Evolutionary conservation across 495 filamentous ascomycete genomes (phyloP).

Genomic region (Xylaria acuta): DNA sequence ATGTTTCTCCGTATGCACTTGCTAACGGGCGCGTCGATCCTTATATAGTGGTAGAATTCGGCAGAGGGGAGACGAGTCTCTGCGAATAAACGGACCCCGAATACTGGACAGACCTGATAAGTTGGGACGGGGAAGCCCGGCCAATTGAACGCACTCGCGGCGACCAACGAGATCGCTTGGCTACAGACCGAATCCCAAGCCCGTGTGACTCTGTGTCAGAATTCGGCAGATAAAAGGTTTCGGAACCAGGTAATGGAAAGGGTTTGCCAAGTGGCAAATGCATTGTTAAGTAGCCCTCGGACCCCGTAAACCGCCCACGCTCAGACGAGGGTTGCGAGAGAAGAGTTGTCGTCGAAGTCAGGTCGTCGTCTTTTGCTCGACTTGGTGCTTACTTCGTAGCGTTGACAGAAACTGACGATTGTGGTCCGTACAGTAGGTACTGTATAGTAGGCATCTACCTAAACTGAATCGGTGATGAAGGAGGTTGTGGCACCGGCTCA

Average conservation of each 20-base stretch:
- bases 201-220: conserved; percentile 19
- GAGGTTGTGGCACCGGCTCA: conserved; percentile 15
- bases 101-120: not conserved
- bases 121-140: not conserved
- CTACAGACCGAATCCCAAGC: conserved; percentile 3
- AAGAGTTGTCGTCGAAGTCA: not conserved
- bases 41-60: not conserved
- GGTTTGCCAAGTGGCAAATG: conserved; percentile 11
- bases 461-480: not conserved
- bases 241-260: not conserved
- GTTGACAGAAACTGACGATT: not conserved
- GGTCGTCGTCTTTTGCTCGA: not conserved
- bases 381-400: not conserved
- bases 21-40: not conserved
- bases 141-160: conserved; percentile 3
- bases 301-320: conserved; percentile 4
- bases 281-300: not conserved
- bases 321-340: not conserved
- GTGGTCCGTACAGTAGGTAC: too few relatives aligned
- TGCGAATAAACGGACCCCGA: not conserved
- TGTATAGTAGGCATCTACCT: not conserved
- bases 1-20: not conserved
- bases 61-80: not conserved
- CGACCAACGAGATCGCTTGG: conserved; percentile 20
- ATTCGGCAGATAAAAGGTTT: not conserved